These are phyloP conservation scores for Saccharomycopsis lassenensis DNA, from an alignment of 805 yeast species.

Conservation along the genomic window DNA sequence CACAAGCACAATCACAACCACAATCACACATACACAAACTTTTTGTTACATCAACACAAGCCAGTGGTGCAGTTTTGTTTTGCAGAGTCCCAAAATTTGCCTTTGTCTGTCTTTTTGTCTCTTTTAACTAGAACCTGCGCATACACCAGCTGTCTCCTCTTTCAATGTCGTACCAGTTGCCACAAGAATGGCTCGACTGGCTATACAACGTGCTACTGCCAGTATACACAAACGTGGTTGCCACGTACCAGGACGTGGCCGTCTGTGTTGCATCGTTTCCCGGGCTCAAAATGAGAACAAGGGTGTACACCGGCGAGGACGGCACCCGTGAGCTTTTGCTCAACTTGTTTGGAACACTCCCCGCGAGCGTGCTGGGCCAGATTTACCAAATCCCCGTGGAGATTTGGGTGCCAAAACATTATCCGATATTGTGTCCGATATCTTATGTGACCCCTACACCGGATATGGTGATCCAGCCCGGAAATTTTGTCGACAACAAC, in stretches of 20 bases:
- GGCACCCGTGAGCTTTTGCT: slow-evolving; percentile 55
- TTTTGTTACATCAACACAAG: neutral
- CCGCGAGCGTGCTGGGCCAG: slow-evolving; percentile 23
- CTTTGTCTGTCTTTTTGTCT: neutral
- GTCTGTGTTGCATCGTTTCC: slow-evolving; percentile 39
- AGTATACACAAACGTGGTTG: slow-evolving; percentile 45
- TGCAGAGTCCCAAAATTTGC: neutral
- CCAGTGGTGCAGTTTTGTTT: neutral
- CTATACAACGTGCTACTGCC: slow-evolving; percentile 44
- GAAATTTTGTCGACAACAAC: slow-evolving; percentile 55
- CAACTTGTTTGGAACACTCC: slow-evolving; percentile 50
- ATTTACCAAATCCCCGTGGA: slow-evolving; percentile 44
- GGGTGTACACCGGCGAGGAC: slow-evolving; percentile 41
- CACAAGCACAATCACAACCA: neutral
- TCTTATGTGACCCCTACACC: slow-evolving; percentile 49
- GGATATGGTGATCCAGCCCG: slow-evolving; percentile 39
- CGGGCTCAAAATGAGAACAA: slow-evolving; percentile 58
- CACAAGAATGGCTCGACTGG: slow-evolving; percentile 44
- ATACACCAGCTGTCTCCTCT: neutral
- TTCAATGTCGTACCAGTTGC: slow-evolving; percentile 21
- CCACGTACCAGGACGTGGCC: slow-evolving; percentile 53
- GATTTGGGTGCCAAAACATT: slow-evolving; percentile 67
- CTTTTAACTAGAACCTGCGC: neutral
- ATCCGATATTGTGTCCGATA: slow-evolving; percentile 62
- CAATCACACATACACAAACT: neutral